These are phyloP conservation scores for Arthrobotrys musiformis DNA, from an alignment of 2,329 filamentous ascomycete species.

Conservation along the genomic window DNA sequence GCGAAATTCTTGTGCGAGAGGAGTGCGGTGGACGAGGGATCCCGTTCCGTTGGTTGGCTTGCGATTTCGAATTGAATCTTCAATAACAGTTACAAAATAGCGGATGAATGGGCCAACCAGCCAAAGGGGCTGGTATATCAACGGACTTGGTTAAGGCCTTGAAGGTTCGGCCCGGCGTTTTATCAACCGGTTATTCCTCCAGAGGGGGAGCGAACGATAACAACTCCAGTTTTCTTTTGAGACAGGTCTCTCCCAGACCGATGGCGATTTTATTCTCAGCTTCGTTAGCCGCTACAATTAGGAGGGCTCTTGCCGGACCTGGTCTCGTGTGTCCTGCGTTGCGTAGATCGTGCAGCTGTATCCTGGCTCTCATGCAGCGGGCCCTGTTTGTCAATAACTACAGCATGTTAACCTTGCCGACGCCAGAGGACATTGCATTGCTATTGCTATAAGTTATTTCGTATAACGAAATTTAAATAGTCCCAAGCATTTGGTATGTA, in stretches of 20 bases:
- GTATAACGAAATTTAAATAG: conserved; percentile 38
- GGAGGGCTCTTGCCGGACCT: conserved; percentile 31
- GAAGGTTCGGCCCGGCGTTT: conserved; percentile 53
- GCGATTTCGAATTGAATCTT: conserved; percentile 3
- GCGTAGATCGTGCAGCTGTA: conserved; percentile 52
- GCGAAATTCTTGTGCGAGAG: conserved; percentile 36
- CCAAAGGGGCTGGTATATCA: conserved; percentile 28
- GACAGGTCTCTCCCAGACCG: conserved; percentile 32
- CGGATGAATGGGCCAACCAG: conserved; percentile 8
- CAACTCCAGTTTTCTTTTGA: conserved; percentile 33
- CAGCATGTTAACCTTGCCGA: conserved; percentile 46
- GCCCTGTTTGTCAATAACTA: conserved; percentile 34
- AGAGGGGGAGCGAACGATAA: conserved; percentile 8
- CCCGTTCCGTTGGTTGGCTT: conserved; percentile 11
- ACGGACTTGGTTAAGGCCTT: conserved; percentile 27
- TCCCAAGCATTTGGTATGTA: conserved; percentile 17
- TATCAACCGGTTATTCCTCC: conserved; percentile 34
- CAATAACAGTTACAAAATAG: conserved; percentile 15
- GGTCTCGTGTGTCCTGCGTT: conserved; percentile 55
- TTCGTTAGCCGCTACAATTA: conserved; percentile 54
- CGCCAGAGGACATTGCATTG: conserved; percentile 47
- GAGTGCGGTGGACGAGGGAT: conserved; percentile 13
- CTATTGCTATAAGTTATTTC: conserved; percentile 34
- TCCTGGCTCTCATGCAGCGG: conserved; percentile 46
- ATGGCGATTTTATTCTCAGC: conserved; percentile 46